Conservation (phyloP, 257 asterid species). For the Ilex aquifolium region DNA sequence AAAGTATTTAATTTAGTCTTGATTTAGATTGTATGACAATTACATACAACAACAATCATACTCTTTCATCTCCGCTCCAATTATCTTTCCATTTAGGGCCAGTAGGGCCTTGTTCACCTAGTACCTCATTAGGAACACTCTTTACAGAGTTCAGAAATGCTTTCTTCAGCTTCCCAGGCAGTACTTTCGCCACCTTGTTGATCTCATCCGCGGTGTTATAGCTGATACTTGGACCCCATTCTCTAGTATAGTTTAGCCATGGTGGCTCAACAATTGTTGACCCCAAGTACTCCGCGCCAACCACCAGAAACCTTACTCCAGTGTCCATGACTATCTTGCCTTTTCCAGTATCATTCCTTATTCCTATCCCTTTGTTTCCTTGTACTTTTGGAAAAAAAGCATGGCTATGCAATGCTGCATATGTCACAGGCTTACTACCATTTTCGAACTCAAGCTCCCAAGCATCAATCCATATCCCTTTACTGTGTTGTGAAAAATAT, state of each 20-base stretch:
- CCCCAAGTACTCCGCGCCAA: constrained; percentile 44
- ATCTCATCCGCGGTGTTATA: constrained; percentile 50
- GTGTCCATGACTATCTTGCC: constrained; percentile 40
- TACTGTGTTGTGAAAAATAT: constrained; percentile 62
- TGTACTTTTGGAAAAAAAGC: constrained; percentile 52
- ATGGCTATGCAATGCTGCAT: constrained; percentile 71
- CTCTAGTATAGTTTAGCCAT: constrained; percentile 62
- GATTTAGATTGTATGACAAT: no score
- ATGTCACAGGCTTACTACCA: constrained; percentile 48
- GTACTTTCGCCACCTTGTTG: constrained; percentile 33
- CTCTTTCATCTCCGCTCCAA: constrained; percentile 79
- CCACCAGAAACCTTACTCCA: constrained; percentile 33
- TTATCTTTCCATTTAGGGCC: constrained; percentile 80
- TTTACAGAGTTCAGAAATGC: constrained; percentile 35
- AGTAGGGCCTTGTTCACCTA: constrained; percentile 81
- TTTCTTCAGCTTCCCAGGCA: constrained; percentile 53
- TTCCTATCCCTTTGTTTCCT: constrained; percentile 51
- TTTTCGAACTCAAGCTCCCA: constrained; percentile 42
- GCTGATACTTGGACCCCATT: constrained; percentile 78
- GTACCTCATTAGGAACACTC: constrained; percentile 53
- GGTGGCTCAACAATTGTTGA: constrained; percentile 37
- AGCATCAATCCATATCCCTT: constrained; percentile 50
- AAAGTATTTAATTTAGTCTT: no score
- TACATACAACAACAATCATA: constrained; percentile 4
- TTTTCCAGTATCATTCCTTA: constrained; percentile 54